Conservation (phyloP, 345 rosid species). For the Corymbia maculata region DNA sequence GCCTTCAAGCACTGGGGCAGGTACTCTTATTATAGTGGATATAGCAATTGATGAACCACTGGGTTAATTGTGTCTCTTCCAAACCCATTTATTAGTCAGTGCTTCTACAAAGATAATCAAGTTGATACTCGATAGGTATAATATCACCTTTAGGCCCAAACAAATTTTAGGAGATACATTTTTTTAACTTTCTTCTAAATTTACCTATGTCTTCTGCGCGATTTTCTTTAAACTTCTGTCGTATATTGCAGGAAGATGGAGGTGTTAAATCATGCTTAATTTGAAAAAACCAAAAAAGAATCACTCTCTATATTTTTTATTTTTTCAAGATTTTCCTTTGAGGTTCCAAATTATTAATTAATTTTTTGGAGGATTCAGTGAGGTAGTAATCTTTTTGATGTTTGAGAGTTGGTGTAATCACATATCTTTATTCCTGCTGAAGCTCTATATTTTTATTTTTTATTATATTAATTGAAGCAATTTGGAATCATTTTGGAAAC, state of each 20-base stretch:
- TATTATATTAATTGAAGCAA: background rate
- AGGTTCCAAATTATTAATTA: background rate
- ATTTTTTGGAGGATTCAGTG: background rate
- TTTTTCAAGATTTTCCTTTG: background rate
- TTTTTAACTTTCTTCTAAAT: background rate
- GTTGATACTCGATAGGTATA: background rate
- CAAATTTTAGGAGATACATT: background rate
- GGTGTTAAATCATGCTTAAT: background rate
- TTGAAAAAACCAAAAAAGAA: background rate
- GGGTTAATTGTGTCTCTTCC: background rate
- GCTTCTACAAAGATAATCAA: background rate
- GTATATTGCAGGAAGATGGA: background rate
- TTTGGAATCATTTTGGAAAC: background rate
- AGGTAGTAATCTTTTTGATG: background rate
- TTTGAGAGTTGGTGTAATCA: background rate
- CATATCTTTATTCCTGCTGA: background rate
- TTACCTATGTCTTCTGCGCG: background rate
- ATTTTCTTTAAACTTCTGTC: background rate
- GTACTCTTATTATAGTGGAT: slow-evolving; percentile 14
- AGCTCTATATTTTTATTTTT: background rate
- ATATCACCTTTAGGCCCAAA: background rate
- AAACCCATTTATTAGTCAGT: background rate
- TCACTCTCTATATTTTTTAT: background rate
- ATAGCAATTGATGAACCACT: background rate
- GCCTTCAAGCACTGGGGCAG: slow-evolving; percentile 96